Percentiles rank a stretch among this genome's conserved stretches.
These are phyloP conservation scores for Boletus nobilissimus DNA, from an alignment of 1,284 basidiomycete genomes.

Conservation along the genomic window DNA sequence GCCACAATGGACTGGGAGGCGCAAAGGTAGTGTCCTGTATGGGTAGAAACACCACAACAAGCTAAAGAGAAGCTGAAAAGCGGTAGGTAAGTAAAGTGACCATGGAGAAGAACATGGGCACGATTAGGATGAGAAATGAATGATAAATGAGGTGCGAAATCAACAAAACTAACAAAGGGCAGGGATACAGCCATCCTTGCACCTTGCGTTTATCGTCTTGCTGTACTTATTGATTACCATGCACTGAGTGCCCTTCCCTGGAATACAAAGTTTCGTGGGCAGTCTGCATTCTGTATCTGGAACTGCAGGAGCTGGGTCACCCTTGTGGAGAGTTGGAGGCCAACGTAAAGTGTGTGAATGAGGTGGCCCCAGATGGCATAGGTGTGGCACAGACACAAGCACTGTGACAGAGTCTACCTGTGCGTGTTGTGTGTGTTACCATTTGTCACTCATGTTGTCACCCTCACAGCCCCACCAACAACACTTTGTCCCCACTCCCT, in stretches of 20 bases:
- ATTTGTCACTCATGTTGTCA: neutral
- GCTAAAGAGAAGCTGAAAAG: too few species aligned
- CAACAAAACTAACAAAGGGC: too few species aligned
- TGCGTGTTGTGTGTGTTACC: slow-evolving; percentile 43
- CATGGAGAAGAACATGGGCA: too few species aligned
- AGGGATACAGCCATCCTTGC: neutral
- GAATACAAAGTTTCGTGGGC: neutral
- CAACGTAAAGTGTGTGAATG: slow-evolving; percentile 1
- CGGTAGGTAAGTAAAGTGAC: too few species aligned
- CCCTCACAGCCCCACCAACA: slow-evolving; percentile 54
- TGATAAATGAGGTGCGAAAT: too few species aligned
- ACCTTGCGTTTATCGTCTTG: slow-evolving; percentile 6
- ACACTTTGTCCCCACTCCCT: slow-evolving; percentile 67
- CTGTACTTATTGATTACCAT: neutral
- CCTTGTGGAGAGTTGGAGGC: neutral
- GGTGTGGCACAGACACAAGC: slow-evolving; percentile 35
- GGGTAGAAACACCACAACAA: too few species aligned
- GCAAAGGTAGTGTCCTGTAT: too few species aligned
- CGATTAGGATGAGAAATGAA: too few species aligned
- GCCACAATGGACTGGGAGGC: too few species aligned
- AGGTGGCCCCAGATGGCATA: slow-evolving; percentile 2
- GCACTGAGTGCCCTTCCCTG: neutral
- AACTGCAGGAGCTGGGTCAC: neutral
- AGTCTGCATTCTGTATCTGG: slow-evolving; percentile 8
- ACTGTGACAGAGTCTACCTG: slow-evolving; percentile 64